phyloP scores from a whole-genome alignment of 441 rosid species.

The Hypseocharis bilobata region DNA sequence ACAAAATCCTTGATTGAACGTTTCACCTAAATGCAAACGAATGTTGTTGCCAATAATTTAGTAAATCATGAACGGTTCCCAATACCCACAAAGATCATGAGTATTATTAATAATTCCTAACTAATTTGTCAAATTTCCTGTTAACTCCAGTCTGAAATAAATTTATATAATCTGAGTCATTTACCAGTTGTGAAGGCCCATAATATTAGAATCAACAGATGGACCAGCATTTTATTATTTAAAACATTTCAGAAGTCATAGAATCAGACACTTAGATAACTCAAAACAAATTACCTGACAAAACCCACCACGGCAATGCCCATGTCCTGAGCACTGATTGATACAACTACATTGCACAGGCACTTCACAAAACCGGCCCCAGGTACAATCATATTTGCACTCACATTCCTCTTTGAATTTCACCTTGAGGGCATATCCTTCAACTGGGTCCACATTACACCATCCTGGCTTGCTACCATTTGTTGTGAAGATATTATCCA shows the following conservation, averaged over 20 bases:
- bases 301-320: conserved; percentile 86
- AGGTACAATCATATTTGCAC: conserved; percentile 82
- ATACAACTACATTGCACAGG: conserved; percentile 67
- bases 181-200: too few relatives aligned
- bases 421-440: conserved; percentile 55
- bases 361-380: conserved; percentile 77
- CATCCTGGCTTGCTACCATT: conserved; percentile 74
- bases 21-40: too few relatives aligned
- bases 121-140: not conserved
- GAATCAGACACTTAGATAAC: conserved; percentile 3
- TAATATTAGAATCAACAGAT: not conserved
- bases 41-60: too few relatives aligned
- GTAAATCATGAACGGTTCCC: not conserved
- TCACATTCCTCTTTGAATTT: conserved; percentile 73
- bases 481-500: conserved; percentile 57
- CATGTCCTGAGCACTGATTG: conserved; percentile 85
- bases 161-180: too few relatives aligned
- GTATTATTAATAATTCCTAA: not conserved
- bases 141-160: not conserved
- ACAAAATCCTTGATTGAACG: not conserved
- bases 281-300: conserved; percentile 56
- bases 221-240: conserved; percentile 3
- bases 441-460: conserved; percentile 85
- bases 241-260: not conserved
- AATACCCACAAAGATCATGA: not conserved